These are phyloP conservation scores for Suillus clintonianus DNA, from an alignment of 768 basidiomycete genomes.

Conservation along the genomic window DNA sequence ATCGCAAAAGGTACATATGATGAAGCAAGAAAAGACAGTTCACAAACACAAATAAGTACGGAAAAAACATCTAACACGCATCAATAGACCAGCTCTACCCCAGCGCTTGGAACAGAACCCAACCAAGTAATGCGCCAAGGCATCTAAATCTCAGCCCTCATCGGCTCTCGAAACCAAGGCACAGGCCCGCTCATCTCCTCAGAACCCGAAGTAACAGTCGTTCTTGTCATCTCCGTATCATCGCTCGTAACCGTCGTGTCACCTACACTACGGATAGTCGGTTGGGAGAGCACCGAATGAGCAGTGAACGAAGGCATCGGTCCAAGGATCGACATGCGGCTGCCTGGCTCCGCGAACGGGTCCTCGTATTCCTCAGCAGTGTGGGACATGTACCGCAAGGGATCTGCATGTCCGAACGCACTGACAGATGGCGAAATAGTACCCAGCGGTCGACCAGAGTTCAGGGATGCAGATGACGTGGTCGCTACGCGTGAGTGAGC, in stretches of 20 bases:
- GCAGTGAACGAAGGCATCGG: constrained; percentile 34
- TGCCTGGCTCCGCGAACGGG: constrained; percentile 8
- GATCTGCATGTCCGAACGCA: constrained; percentile 42
- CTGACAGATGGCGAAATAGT: constrained; percentile 52
- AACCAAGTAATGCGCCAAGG: background rate
- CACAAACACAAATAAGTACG: background rate
- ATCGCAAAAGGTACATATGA: background rate
- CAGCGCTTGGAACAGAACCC: background rate
- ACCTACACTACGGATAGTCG: constrained; percentile 34
- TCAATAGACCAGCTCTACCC: constrained; percentile 1
- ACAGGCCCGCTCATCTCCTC: background rate
- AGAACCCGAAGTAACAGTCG: constrained; percentile 17
- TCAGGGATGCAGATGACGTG: constrained; percentile 40
- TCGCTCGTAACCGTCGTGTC: constrained; percentile 29
- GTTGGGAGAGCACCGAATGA: constrained; percentile 22
- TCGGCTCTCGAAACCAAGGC: background rate
- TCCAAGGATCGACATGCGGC: constrained; percentile 29
- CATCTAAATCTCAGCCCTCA: constrained; percentile 1
- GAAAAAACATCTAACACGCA: background rate
- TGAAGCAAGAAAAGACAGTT: background rate
- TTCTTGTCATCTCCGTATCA: constrained; percentile 29
- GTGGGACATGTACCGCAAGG: constrained; percentile 3
- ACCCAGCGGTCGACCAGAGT: constrained; percentile 43
- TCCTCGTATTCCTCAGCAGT: constrained; percentile 3
- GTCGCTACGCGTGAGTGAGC: constrained; percentile 38